Evolutionary conservation across 345 rosid species (phyloP).

Genomic region (Pugionium cornutum): DNA sequence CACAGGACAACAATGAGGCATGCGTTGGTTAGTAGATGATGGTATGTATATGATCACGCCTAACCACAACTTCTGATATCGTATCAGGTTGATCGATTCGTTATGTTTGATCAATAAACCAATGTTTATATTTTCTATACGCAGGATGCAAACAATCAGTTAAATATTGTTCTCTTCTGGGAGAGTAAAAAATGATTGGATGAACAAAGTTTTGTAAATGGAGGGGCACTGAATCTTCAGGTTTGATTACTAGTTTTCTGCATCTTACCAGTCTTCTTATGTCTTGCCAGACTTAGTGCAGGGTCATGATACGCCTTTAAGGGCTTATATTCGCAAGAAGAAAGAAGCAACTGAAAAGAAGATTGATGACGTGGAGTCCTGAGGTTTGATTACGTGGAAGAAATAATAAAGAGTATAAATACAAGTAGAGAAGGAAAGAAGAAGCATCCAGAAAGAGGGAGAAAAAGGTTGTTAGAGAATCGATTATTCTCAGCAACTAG

Average conservation of each 20-base stretch:
- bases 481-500: no score
- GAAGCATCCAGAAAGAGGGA: no score
- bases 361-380: no score
- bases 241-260: conserved; percentile 13
- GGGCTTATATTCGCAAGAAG: no score
- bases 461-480: no score
- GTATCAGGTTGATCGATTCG: conserved; percentile 9
- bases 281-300: conserved; percentile 20
- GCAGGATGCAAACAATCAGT: conserved; percentile 25
- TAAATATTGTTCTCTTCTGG: conserved; percentile 20
- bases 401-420: no score
- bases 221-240: conserved; percentile 29
- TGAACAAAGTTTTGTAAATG: conserved; percentile 11
- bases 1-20: conserved; percentile 22
- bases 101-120: conserved; percentile 7
- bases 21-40: conserved; percentile 15
- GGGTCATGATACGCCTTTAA: background rate
- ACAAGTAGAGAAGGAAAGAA: no score
- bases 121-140: conserved; percentile 5
- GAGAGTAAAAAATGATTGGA: conserved; percentile 2
- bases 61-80: background rate
- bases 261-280: conserved; percentile 20
- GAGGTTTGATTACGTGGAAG: no score
- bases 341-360: no score
- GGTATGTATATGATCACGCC: conserved; percentile 2